A percentile compares a stretch with the other conserved stretches of the same genome.
Evolutionary conservation across 2,329 filamentous ascomycete genomes (phyloP).

Genomic region (Epichloe gansuensis): DNA sequence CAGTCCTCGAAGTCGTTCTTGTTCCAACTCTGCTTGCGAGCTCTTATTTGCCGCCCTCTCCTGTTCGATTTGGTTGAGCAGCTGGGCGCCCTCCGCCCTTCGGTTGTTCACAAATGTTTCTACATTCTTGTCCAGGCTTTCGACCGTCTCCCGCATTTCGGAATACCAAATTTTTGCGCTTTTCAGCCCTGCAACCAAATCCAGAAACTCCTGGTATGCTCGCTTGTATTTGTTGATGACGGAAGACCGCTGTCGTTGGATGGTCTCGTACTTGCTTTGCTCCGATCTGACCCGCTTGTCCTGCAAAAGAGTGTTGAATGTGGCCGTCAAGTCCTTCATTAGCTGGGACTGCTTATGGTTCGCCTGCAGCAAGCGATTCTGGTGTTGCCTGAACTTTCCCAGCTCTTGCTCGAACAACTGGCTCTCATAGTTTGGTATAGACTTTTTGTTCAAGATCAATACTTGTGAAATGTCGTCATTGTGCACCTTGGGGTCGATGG

Average conservation of each 20-base stretch:
- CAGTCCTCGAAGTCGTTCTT: slow-evolving; percentile 72
- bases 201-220: slow-evolving; percentile 83
- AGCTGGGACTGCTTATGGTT: slow-evolving; percentile 90
- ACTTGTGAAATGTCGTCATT: slow-evolving; percentile 97
- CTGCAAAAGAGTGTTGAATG: slow-evolving; percentile 78
- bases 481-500: slow-evolving; percentile 50
- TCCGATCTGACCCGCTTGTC: slow-evolving; percentile 89
- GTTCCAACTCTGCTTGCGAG: slow-evolving; percentile 63
- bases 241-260: slow-evolving; percentile 67
- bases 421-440: slow-evolving; percentile 79
- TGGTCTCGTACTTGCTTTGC: slow-evolving; percentile 85
- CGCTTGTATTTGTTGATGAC: slow-evolving; percentile 83
- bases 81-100: slow-evolving; percentile 76
- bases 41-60: slow-evolving; percentile 50
- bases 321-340: slow-evolving; percentile 84
- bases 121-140: slow-evolving; percentile 88
- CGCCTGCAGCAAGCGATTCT: slow-evolving; percentile 80
- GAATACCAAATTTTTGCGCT: slow-evolving; percentile 87
- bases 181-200: slow-evolving; percentile 72
- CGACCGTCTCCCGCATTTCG: slow-evolving; percentile 91
- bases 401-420: slow-evolving; percentile 91
- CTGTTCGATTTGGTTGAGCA: slow-evolving; percentile 79
- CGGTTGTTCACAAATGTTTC: slow-evolving; percentile 95
- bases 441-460: slow-evolving; percentile 94
- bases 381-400: slow-evolving; percentile 92